These are phyloP conservation scores for Quercus suber DNA, from an alignment of 306 rosid species.

Conservation along the genomic window DNA sequence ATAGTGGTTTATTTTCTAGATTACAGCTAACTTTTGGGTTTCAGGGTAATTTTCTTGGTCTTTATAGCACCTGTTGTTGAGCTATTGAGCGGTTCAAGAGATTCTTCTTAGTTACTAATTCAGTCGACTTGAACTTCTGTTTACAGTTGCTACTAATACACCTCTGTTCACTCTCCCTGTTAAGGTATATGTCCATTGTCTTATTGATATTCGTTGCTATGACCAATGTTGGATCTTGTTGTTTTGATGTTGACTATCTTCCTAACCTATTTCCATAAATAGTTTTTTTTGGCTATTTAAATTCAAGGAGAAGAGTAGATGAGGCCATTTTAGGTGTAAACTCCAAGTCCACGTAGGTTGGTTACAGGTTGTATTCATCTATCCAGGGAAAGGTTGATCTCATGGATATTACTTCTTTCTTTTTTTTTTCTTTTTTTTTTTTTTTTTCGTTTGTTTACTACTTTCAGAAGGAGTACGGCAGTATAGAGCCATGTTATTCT, in stretches of 20 bases:
- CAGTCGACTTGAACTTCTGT: constrained; percentile 2
- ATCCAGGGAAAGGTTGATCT: not conserved
- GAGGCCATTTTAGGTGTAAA: too few relatives aligned
- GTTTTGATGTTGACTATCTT: not conserved
- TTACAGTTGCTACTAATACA: constrained; percentile 13
- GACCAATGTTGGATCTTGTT: not conserved
- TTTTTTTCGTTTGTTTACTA: constrained; percentile 16
- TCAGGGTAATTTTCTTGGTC: constrained; percentile 13
- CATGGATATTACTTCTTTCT: too few relatives aligned
- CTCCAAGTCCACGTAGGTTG: not conserved
- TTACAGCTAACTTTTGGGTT: constrained; percentile 4
- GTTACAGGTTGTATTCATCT: not conserved
- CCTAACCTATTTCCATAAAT: not conserved
- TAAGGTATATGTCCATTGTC: constrained; percentile 3
- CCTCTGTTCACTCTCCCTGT: constrained; percentile 6
- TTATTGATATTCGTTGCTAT: not conserved
- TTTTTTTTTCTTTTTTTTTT: too few relatives aligned
- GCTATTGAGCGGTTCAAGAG: not conserved
- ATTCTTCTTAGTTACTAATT: not conserved
- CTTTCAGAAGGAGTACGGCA: constrained; percentile 27
- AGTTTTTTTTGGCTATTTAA: too few relatives aligned
- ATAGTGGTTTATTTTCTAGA: constrained; percentile 9
- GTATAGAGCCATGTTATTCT: constrained; percentile 12
- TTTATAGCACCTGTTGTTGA: not conserved
- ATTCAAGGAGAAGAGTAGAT: too few relatives aligned